Percentiles rank a stretch among this genome's conserved stretches.
Conservation (phyloP, 2,329 filamentous ascomycete genomes). For the Exophiala aquamarina region DNA sequence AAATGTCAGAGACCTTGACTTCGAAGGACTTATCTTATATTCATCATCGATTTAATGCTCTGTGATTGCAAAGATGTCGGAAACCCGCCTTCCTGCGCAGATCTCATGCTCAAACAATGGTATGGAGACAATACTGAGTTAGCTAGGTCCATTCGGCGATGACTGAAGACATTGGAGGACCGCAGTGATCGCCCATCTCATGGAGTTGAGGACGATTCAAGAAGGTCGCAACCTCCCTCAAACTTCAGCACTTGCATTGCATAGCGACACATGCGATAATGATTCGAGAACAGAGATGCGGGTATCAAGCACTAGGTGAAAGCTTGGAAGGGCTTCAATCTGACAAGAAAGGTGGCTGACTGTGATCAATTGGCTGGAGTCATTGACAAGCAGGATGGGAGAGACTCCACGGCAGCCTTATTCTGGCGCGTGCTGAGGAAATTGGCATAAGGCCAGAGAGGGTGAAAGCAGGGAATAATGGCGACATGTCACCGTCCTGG, state of each 20-base stretch:
- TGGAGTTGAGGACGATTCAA: constrained; percentile 17
- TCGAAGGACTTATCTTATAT: constrained; percentile 20
- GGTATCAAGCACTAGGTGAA: constrained; percentile 7
- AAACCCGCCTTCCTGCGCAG: no score
- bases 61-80: no score
- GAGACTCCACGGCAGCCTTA: constrained; percentile 7
- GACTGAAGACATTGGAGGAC: constrained; percentile 19
- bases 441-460: no score
- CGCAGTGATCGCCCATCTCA: neutral
- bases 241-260: neutral
- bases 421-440: no score
- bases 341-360: constrained; percentile 5
- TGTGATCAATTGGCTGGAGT: constrained; percentile 12
- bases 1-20: neutral
- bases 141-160: constrained; percentile 13
- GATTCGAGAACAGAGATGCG: constrained; percentile 18
- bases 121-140: constrained; percentile 5
- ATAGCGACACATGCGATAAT: constrained; percentile 1
- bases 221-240: constrained; percentile 11
- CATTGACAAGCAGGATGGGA: constrained; percentile 1
- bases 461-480: neutral
- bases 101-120: no score
- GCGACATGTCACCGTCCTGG: no score
- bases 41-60: constrained; percentile 3
- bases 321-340: constrained; percentile 11